A percentile compares a stretch with the other conserved stretches of the same genome.
Evolutionary conservation across 495 filamentous ascomycete species (phyloP).

Genomic region (Lepidopterella palustris): DNA sequence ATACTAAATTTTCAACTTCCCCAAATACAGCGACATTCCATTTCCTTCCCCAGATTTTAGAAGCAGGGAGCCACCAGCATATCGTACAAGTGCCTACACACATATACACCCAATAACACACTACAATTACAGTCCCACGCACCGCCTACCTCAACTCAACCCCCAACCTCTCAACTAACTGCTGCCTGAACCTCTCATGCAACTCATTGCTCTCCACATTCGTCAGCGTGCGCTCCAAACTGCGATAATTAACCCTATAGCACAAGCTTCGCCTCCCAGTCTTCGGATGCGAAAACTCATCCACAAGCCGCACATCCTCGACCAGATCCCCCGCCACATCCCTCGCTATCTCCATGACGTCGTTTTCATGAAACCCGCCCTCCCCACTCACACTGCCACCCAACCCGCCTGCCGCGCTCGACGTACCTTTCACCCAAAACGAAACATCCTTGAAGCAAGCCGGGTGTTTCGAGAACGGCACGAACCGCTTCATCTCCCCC

Average conservation of each 20-base stretch:
- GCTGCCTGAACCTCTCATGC: constrained; percentile 58
- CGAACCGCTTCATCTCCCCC: constrained; percentile 59
- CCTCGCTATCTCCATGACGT: constrained; percentile 91
- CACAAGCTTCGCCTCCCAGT: constrained; percentile 75
- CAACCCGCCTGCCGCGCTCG: constrained; percentile 13
- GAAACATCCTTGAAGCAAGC: constrained; percentile 84
- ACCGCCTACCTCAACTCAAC: constrained; percentile 66
- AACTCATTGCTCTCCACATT: constrained; percentile 70
- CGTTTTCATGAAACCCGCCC: constrained; percentile 74
- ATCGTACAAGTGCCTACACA: background rate
- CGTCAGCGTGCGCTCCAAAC: constrained; percentile 79
- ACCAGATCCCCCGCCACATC: constrained; percentile 72
- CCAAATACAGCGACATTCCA: too few relatives aligned
- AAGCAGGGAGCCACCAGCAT: background rate
- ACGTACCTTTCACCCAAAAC: constrained; percentile 65
- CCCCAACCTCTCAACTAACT: constrained; percentile 60
- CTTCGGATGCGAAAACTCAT: constrained; percentile 86
- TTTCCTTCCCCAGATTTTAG: too few relatives aligned
- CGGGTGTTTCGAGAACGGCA: constrained; percentile 84
- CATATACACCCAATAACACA: background rate
- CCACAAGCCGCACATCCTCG: constrained; percentile 76
- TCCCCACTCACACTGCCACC: background rate
- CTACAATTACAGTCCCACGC: background rate
- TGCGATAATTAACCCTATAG: constrained; percentile 88
- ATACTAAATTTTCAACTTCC: too few relatives aligned